Evolutionary conservation across 164 flowering plant species (phyloP), one percentile per base, ranked within the genome.

Genomic region (Malania oleifera): DNA sequence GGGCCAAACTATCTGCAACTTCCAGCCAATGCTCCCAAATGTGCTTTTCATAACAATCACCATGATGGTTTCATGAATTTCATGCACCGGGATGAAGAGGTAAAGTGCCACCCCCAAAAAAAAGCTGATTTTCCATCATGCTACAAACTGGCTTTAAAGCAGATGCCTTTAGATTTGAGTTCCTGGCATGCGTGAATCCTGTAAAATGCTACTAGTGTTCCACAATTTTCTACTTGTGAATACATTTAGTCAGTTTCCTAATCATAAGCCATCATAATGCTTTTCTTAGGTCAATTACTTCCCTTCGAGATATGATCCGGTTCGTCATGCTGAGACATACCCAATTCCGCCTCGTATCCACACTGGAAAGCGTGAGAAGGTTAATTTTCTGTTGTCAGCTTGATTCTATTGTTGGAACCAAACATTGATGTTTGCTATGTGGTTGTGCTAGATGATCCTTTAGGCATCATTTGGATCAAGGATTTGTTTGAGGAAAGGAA

Each of bases 1-100:
- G 99, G 99, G 29, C 96, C 96, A 28, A 93, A 93, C 70, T 93
- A 90, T 71, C 77, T 93, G 62, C 87, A 79, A 73, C 96, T 93
- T 49, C 99, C 97, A 2, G 93, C 44, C 19, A 93, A 93, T 82
- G 91, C 96, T 46, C 99, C 99, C 55, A 93, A 93, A 72, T 81
- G 82, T 64, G 77, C 88, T 56, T 89, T 88, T 61, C 99, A 91
- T 78, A 93, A 93, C 81, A 88, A 91, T 67, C 97, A 93, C 70
- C 83, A 90, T 72, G 99, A 93, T 0, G 99, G 99, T 58, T 78
- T 81, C 70, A 93, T 93, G 99, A 93, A 93, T 69, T 93, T 93
- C 80, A 85, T 88, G 95, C 96, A 90, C 72, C 73, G 99, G 63
- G 99, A 93, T 72, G 99, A 90, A 73, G 99, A 93, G 97, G 98